These are phyloP conservation scores for Trichoderma arundinaceum DNA, from an alignment of 2,329 filamentous ascomycete species.

Conservation along the genomic window DNA sequence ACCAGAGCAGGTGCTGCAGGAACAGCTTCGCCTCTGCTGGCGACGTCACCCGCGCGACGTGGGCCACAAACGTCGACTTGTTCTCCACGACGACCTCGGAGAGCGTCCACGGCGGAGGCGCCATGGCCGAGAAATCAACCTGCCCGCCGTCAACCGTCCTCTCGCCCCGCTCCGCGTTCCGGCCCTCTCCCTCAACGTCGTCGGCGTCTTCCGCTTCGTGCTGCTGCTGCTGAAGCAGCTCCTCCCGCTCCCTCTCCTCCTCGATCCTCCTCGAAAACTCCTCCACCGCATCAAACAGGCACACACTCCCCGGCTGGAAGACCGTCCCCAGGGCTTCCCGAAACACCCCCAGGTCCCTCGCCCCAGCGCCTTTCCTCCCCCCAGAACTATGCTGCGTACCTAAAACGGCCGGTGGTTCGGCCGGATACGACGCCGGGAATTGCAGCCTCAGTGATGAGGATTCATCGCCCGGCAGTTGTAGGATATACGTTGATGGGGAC, in stretches of 20 bases:
- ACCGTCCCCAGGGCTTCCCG: constrained; percentile 68
- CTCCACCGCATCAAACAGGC: constrained; percentile 90
- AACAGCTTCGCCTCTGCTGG: constrained; percentile 73
- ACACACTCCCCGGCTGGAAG: constrained; percentile 77
- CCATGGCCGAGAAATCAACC: constrained; percentile 38
- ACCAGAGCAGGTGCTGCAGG: constrained; percentile 76
- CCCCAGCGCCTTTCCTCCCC: constrained; percentile 73
- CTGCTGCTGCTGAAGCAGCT: constrained; percentile 35
- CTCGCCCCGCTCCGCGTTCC: constrained; percentile 31
- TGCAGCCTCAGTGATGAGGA: constrained; percentile 65
- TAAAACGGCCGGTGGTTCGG: constrained; percentile 71
- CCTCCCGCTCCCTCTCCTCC: constrained; percentile 38
- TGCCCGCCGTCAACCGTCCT: constrained; percentile 31
- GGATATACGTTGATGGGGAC: constrained; percentile 52
- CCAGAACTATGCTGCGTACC: constrained; percentile 84
- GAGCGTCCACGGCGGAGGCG: constrained; percentile 68
- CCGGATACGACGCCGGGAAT: constrained; percentile 78
- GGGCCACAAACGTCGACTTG: constrained; percentile 86
- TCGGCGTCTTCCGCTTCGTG: constrained; percentile 32
- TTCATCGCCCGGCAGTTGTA: constrained; percentile 70
- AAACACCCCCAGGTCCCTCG: constrained; percentile 71
- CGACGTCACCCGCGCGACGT: constrained; percentile 71
- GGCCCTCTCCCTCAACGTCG: constrained; percentile 32
- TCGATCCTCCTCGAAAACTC: constrained; percentile 60
- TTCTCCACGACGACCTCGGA: constrained; percentile 78